Conservation (phyloP, 805 yeast genomes). For the Huiozyma naganishii region DNA sequence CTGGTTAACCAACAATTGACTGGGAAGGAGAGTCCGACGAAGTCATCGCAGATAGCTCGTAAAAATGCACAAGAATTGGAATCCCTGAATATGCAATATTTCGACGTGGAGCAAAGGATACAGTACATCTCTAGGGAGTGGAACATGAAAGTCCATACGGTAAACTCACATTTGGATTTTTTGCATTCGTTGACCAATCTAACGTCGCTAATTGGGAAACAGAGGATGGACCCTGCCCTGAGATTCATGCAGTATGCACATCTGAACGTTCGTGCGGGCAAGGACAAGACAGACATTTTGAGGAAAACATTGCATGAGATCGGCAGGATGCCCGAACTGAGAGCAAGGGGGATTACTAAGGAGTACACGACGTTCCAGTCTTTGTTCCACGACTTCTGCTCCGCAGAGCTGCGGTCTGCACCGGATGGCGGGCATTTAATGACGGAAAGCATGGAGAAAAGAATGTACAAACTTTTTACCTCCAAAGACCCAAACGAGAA, state of each 20-base stretch:
- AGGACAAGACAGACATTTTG: constrained; percentile 36
- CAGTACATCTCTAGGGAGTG: constrained; percentile 36
- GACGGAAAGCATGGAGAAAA: constrained; percentile 40
- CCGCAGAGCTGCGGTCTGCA: constrained; percentile 31
- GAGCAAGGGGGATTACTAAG: constrained; percentile 35
- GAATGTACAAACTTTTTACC: constrained; percentile 38
- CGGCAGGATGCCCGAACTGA: constrained; percentile 43
- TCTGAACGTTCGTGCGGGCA: constrained; percentile 48
- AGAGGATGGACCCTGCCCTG: constrained; percentile 45
- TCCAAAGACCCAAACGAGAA: constrained; percentile 41
- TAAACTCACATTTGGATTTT: constrained; percentile 32
- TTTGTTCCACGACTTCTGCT: constrained; percentile 20
- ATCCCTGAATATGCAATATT: constrained; percentile 9
- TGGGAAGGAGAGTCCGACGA: background rate
- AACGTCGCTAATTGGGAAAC: constrained; percentile 42
- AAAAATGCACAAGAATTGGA: constrained; percentile 11
- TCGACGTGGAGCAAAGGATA: constrained; percentile 33
- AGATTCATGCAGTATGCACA: constrained; percentile 46
- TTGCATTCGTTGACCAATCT: constrained; percentile 47
- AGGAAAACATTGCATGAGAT: constrained; percentile 44
- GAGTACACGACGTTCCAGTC: constrained; percentile 32
- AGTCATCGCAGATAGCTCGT: background rate
- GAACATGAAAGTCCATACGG: constrained; percentile 38
- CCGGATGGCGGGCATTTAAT: constrained; percentile 35
- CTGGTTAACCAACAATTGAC: constrained; percentile 26